These are phyloP conservation scores for Aurantiochytrium sp. DNA, from an alignment of 108 stramenopile genomes.

Conservation along the genomic window DNA sequence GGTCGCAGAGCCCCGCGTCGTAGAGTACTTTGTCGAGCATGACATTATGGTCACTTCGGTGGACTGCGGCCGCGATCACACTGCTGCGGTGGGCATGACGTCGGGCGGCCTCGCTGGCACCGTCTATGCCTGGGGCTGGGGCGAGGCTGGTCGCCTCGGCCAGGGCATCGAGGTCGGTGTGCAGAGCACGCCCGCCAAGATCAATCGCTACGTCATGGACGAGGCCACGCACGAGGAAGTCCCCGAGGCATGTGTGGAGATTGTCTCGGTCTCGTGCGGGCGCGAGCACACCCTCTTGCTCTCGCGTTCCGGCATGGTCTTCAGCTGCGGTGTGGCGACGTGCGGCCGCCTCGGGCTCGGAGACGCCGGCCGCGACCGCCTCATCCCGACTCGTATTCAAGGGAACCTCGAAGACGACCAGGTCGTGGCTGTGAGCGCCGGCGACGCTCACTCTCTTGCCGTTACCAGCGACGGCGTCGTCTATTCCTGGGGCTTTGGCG, in stretches of 20 bases:
- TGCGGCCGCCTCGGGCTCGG: constrained; percentile 30
- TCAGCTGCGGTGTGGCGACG: constrained; percentile 9
- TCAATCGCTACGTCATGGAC: not conserved
- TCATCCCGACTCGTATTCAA: not conserved
- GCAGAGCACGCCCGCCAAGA: not conserved
- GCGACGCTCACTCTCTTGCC: constrained; percentile 27
- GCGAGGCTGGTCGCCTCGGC: constrained; percentile 34
- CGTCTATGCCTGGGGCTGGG: constrained; percentile 30
- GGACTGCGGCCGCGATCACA: constrained; percentile 17
- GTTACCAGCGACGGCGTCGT: not conserved
- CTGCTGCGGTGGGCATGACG: not conserved
- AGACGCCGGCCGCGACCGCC: not conserved
- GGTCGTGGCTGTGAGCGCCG: constrained; percentile 28
- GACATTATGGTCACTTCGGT: not conserved
- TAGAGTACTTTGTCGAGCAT: not conserved
- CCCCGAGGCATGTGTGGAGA: constrained; percentile 1
- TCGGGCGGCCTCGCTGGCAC: not conserved
- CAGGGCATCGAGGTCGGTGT: constrained; percentile 17
- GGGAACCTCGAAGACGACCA: not conserved
- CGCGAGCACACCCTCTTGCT: constrained; percentile 3
- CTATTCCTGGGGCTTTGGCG: constrained; percentile 28
- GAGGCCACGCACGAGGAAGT: not conserved
- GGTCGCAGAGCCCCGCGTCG: not conserved
- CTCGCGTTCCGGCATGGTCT: not conserved
- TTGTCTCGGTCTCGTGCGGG: not conserved